Evolutionary conservation across 768 basidiomycete species (phyloP), one percentile per base, ranked within the genome.

Genomic region (Xerocomellus amylosporus): DNA sequence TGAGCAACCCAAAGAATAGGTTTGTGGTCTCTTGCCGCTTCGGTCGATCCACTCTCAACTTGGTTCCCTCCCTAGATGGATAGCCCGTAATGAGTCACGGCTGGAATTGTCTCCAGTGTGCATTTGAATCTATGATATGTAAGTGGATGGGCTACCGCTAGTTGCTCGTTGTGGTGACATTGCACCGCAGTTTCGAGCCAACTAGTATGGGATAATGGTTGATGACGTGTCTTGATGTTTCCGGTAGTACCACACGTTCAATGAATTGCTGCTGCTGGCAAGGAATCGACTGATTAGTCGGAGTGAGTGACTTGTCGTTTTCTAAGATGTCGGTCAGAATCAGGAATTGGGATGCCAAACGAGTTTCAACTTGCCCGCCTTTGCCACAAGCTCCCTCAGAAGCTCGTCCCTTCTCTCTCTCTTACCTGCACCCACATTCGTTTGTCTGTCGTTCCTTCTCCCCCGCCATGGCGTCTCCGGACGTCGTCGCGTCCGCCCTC

Each of bases 401-500:
- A 43, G 26, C 26, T 1, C 26, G 0, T 17, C 44, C 7, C 20
- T 20, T 7, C 19, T 58, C 38, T 43, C 24, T 45, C 55, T 54
- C 30, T 49, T 26, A 30, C 40, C 24, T n/a, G 15, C 53, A 44
- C 52, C 26, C 52, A 60, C 63, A 41, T 22, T 59, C 62, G 3
- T 58, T 58, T 55, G 41, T 58, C 50, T 38, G 61, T 58, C 64
- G 37, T 39, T 65, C 59, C 30, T 54, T 64, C 53, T 51, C 17
- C 36, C 38, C 19, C 45, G 53, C 47, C 44, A 67, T 69, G 66
- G 45, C 66, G 59, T 58, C 67, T 37, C 54, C 40, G 26, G 64
- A 58, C 59, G 59, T 64, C 58, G 52, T 72, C 53, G 53, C 55
- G 8, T 31, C 66, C n/a, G 58, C 60, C 50, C 66, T 71, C 42